Percentiles rank a stretch among this genome's conserved stretches.
Conservation (phyloP, 2,329 filamentous ascomycete genomes). For the Biscogniauxia sp. region DNA sequence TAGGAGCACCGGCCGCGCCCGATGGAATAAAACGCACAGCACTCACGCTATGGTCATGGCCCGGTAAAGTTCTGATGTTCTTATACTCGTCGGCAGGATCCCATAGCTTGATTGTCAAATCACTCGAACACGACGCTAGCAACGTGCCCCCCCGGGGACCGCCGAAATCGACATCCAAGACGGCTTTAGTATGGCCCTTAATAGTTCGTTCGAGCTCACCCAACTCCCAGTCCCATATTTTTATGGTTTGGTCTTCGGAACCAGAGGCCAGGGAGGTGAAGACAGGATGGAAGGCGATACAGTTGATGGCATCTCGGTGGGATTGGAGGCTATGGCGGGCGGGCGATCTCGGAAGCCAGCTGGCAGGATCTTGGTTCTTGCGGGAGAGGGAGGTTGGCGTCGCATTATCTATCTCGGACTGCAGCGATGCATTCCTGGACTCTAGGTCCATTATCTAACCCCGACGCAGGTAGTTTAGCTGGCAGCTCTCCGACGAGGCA, state of each 20-base stretch:
- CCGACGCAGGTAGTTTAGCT: slow-evolving; percentile 9
- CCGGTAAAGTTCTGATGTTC: slow-evolving; percentile 86
- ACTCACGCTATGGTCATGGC: slow-evolving; percentile 90
- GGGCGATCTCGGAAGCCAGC: slow-evolving; percentile 83
- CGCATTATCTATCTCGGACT: slow-evolving; percentile 79
- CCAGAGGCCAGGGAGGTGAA: slow-evolving; percentile 89
- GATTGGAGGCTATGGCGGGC: slow-evolving; percentile 80
- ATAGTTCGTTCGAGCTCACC: slow-evolving; percentile 87
- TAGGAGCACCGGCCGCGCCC: slow-evolving; percentile 71
- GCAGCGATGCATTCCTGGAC: slow-evolving; percentile 67
- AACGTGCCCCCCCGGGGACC: slow-evolving; percentile 77
- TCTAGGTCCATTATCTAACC: slow-evolving; percentile 89
- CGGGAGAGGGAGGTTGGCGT: slow-evolving; percentile 74
- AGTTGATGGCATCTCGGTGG: slow-evolving; percentile 77
- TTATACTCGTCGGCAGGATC: slow-evolving; percentile 91
- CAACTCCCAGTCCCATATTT: slow-evolving; percentile 96
- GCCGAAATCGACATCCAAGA: slow-evolving; percentile 86
- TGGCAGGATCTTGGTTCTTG: slow-evolving; percentile 77
- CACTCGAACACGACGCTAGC: slow-evolving; percentile 80
- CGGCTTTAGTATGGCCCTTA: slow-evolving; percentile 87
- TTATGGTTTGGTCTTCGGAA: slow-evolving; percentile 90
- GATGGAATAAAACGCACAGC: slow-evolving; percentile 85
- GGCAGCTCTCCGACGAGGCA: background rate
- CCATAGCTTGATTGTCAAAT: slow-evolving; percentile 94
- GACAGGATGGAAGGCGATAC: slow-evolving; percentile 87